Percentiles rank a stretch among this genome's conserved stretches.
phyloP scores from a whole-genome alignment of 2,329 filamentous ascomycete species.

The Neurospora sp. region DNA sequence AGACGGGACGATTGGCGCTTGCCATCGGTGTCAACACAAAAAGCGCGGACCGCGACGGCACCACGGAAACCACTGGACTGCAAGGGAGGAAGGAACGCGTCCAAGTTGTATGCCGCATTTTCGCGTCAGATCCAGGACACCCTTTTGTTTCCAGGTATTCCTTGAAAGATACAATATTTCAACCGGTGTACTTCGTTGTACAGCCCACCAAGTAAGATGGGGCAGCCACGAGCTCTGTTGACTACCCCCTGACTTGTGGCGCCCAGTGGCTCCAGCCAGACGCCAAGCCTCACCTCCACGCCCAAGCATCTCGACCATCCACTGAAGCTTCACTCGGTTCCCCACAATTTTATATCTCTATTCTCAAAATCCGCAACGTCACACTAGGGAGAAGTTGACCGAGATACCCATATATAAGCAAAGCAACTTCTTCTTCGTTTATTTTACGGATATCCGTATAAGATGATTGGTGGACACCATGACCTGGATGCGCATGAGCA shows the following conservation, averaged over 20 bases:
- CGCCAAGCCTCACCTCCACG: background rate
- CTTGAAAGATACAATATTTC: background rate
- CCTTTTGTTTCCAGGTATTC: background rate
- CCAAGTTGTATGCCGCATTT: background rate
- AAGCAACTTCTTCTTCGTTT: background rate
- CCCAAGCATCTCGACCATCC: background rate
- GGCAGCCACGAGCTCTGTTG: background rate
- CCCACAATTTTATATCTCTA: background rate
- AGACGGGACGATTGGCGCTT: background rate
- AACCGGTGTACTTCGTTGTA: background rate
- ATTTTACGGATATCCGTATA: no score
- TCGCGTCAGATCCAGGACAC: background rate
- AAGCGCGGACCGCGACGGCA: background rate
- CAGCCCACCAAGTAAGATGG: background rate
- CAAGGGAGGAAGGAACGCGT: background rate
- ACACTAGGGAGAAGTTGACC: background rate
- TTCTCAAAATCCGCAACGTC: background rate
- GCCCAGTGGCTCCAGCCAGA: background rate
- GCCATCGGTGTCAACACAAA: background rate
- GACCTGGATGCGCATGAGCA: slow-evolving; percentile 67
- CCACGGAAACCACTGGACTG: background rate
- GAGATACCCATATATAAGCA: background rate
- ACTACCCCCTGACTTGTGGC: background rate
- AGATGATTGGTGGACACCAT: slow-evolving; percentile 32
- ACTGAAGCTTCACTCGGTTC: background rate